Evolutionary conservation across 805 yeast species (phyloP).

Genomic region (Zygoascus biomembranicola): DNA sequence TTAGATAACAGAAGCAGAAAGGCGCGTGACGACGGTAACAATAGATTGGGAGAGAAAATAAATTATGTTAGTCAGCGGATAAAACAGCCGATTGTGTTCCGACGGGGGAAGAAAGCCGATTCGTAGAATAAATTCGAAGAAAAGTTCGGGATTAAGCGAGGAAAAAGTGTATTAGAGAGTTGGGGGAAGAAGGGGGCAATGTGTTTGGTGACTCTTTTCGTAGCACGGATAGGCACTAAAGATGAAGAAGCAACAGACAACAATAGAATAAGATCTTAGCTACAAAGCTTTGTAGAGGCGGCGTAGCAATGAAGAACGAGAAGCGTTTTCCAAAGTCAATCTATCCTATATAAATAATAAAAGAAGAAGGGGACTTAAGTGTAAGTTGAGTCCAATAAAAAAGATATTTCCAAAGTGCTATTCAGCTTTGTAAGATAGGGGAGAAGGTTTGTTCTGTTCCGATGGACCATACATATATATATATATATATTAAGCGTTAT

Average conservation of each 20-base stretch:
- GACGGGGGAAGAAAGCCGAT: too few relatives aligned
- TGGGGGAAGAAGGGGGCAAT: too few relatives aligned
- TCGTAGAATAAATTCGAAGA: too few relatives aligned
- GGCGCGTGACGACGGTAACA: not conserved
- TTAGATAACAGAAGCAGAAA: not conserved
- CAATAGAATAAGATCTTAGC: not conserved
- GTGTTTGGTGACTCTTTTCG: too few relatives aligned
- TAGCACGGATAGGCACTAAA: too few relatives aligned
- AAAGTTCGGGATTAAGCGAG: too few relatives aligned
- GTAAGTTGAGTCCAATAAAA: not conserved
- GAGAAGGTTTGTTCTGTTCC: too few relatives aligned
- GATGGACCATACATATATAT: not conserved
- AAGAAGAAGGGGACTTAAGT: not conserved
- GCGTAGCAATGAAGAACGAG: not conserved
- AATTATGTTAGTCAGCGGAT: not conserved
- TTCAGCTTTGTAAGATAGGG: not conserved
- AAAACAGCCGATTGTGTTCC: too few relatives aligned
- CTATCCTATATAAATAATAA: not conserved
- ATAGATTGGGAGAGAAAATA: not conserved
- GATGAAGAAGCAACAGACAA: not conserved
- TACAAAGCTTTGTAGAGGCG: not conserved
- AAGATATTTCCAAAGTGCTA: not conserved
- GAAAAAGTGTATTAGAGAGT: not conserved
- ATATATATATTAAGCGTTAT: not conserved
- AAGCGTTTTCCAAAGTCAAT: not conserved